Evolutionary conservation across 768 basidiomycete species (phyloP), one percentile per base, ranked within the genome.

Genomic region (Tephrocybe sp.): DNA sequence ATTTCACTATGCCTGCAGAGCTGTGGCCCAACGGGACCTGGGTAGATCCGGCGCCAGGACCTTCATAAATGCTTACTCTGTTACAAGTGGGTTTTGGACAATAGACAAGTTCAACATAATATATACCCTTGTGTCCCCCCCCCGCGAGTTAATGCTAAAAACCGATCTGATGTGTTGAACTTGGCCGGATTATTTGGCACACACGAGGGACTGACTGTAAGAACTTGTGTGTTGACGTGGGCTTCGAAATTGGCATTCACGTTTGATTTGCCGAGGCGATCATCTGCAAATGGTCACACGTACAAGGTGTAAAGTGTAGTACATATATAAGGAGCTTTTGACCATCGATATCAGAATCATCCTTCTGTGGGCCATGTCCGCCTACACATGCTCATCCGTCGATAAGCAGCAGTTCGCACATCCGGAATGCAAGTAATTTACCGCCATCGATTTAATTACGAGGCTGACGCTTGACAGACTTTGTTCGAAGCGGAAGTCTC

Each of bases 11-110:
- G 73, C 75, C 90, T 5, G 89, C 87, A 6, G 83, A 78, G 3
- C 68, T 89, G 44, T 86, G 81, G 74, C 80, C 84, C 2, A 92
- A 93, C 63, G 87, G 87, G 43, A 90, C 89, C 13, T 93, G 89
- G 89, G 74, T 82, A 35, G 77, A 90, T 62, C 83, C 92, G 19
- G 66, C 72, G 16, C 73, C 82, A 9, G 92, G 91, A n/a, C 74
- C 86, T 41, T 84, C 87, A 25, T 71, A 52, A 60, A 39, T 42
- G 3, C 36, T 9, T 11, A 35, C n/a, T 8, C n/a, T 6, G 18
- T n/a, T 37, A 3, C 6, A 37, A 19, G 26, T 51, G 35, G 32
- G 27, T 26, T 16, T 15, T 19, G 8, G 16, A 55, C 36, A 31
- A 1, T 44, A 13, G 41, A 28, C n/a, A n/a, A n/a, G n/a, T n/a